These are phyloP conservation scores for Pleurotus tuoliensis DNA, from an alignment of 768 basidiomycete genomes.

Conservation along the genomic window DNA sequence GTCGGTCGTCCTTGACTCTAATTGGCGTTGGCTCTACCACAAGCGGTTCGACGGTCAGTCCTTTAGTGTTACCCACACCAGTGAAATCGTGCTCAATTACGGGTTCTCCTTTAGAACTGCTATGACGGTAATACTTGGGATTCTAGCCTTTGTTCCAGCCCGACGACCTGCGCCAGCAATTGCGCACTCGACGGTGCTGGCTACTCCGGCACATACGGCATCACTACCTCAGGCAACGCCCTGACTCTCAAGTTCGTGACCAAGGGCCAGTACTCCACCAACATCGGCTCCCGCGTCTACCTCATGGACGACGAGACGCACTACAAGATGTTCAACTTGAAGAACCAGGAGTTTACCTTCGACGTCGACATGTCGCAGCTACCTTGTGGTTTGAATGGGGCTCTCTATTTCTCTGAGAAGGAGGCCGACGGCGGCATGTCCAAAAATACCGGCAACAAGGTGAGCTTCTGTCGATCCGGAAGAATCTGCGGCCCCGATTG, in stretches of 20 bases:
- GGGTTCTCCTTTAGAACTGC: conserved; percentile 13
- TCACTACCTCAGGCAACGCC: conserved; percentile 28
- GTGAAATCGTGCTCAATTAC: background rate
- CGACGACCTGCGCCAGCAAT: conserved; percentile 15
- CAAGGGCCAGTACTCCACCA: conserved; percentile 12
- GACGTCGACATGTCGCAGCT: conserved; percentile 58
- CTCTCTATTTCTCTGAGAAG: conserved; percentile 19
- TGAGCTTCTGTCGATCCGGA: background rate
- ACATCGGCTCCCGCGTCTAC: conserved; percentile 30
- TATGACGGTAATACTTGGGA: conserved; percentile 40
- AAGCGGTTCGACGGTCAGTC: conserved; percentile 11
- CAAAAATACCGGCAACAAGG: conserved; percentile 15
- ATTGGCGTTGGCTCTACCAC: conserved; percentile 9
- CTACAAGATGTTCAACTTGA: conserved; percentile 37
- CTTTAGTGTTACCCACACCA: background rate
- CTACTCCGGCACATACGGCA: conserved; percentile 34
- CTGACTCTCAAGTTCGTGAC: conserved; percentile 33
- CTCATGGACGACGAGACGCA: conserved; percentile 19
- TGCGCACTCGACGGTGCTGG: conserved; percentile 21
- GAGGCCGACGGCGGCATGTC: conserved; percentile 3
- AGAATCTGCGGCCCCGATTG: no score
- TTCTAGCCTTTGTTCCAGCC: conserved; percentile 30
- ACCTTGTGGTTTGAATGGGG: conserved; percentile 45
- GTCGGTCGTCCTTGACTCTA: conserved; percentile 6
- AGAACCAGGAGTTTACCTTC: conserved; percentile 60